These are phyloP conservation scores for Arabidopsis arenosa DNA, from an alignment of 345 rosid species.

Conservation along the genomic window DNA sequence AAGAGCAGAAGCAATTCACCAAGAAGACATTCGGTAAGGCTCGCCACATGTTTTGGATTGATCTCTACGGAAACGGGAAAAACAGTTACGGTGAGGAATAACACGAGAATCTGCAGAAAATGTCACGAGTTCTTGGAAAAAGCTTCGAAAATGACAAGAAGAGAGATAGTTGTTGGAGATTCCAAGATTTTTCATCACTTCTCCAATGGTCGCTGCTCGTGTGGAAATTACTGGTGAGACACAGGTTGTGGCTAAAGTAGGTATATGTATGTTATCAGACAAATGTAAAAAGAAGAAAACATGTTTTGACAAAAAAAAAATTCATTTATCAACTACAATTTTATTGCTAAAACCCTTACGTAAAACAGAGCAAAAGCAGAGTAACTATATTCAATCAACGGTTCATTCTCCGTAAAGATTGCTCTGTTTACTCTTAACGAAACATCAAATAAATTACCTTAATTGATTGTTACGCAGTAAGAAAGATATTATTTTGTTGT, in stretches of 20 bases:
- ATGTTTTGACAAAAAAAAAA: background rate
- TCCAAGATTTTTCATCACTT: slow-evolving; percentile 71
- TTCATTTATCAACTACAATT: background rate
- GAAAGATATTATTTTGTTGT: too few relatives aligned
- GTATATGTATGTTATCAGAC: slow-evolving; percentile 3
- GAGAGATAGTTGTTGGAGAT: slow-evolving; percentile 68
- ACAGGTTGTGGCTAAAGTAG: slow-evolving; percentile 15
- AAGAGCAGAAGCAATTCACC: slow-evolving; percentile 49
- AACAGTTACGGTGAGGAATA: slow-evolving; percentile 59
- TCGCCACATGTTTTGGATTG: slow-evolving; percentile 68
- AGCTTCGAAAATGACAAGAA: slow-evolving; percentile 50
- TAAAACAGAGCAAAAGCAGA: background rate
- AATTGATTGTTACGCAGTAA: too few relatives aligned
- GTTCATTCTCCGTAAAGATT: too few relatives aligned
- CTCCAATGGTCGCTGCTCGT: slow-evolving; percentile 57
- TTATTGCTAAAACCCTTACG: background rate
- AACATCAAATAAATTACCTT: too few relatives aligned
- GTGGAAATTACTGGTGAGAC: slow-evolving; percentile 59
- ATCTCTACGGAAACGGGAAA: slow-evolving; percentile 58
- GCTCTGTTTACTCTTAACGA: too few relatives aligned
- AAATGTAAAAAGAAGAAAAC: slow-evolving; percentile 14
- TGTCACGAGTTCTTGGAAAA: slow-evolving; percentile 67
- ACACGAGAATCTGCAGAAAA: slow-evolving; percentile 69
- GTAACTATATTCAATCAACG: background rate
- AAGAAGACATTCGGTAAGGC: slow-evolving; percentile 58